Evolutionary conservation across 495 filamentous ascomycete genomes (phyloP).

Genomic region (Thozetella sp.): DNA sequence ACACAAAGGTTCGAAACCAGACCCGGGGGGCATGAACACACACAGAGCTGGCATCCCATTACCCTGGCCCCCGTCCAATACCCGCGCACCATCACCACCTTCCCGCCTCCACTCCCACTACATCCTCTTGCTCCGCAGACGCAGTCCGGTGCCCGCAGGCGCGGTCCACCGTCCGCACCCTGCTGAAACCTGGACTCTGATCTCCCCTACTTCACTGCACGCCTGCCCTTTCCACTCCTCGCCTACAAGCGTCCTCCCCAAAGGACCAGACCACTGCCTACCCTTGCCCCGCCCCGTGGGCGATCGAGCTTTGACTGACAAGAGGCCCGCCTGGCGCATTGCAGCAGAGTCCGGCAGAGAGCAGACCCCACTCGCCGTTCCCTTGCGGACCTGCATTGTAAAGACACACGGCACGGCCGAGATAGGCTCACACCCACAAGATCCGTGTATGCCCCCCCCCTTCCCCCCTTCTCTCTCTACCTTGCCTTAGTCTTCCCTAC

Average conservation of each 20-base stretch:
- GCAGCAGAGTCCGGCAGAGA: slow-evolving; percentile 17
- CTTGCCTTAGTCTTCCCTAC: too few relatives aligned
- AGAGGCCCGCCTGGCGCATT: neutral
- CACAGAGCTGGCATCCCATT: slow-evolving; percentile 4
- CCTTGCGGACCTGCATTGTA: slow-evolving; percentile 21
- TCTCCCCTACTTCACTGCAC: neutral
- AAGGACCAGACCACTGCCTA: neutral
- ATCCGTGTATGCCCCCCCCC: slow-evolving; percentile 9
- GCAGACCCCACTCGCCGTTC: slow-evolving; percentile 13
- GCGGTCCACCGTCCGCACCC: neutral
- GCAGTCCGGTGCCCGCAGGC: neutral
- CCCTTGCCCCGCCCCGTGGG: slow-evolving; percentile 6
- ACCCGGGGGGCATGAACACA: slow-evolving; percentile 7
- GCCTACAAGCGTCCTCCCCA: neutral
- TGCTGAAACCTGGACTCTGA: slow-evolving; percentile 3
- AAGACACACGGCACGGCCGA: neutral
- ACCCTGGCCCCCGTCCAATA: slow-evolving; percentile 8
- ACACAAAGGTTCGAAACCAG: slow-evolving; percentile 2
- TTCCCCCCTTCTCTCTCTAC: neutral
- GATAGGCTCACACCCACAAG: neutral
- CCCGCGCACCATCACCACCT: slow-evolving; percentile 5
- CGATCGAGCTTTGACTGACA: slow-evolving; percentile 6
- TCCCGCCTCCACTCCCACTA: neutral
- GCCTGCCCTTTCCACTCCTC: neutral
- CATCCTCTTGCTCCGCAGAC: neutral